Base-by-base conservation (phyloP, 805 yeast genomes). In the Pichia gijzeniarum region DNA sequence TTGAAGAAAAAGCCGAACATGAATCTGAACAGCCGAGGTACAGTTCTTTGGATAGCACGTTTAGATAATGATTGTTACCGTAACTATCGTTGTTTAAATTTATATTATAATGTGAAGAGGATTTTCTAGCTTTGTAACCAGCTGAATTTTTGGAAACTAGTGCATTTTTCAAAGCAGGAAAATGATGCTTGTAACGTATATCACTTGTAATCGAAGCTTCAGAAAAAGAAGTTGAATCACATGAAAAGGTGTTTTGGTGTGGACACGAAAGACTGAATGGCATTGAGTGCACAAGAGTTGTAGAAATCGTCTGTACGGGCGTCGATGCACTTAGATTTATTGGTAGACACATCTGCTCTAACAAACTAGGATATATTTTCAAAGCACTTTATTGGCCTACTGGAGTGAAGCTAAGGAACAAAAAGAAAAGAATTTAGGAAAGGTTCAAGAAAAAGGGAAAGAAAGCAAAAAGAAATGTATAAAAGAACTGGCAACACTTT, bases 131-230 rank as follows among this genome's bases (percentile, higher is more conserved):
- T 21, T 37, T 43, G 27, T 37, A 43, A 7, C 28, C 19, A 3
- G 45, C 13, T 14, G 19, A 14, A 13, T 37, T 43, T 17, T 43
- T 43, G 1, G 45, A 43, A 17, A 17, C 13, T n/a, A 43, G 4
- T 2, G 25, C 37, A 22, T 27, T 10, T 37, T 21, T 43, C 21
- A 43, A 27, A 16, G 40, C 30, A 4, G 45, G 45, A 13, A 41
- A 33, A 7, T 12, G 25, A 12, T 25, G 17, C 14, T 38, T 38
- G 9, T 7, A 14, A 21, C 17, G 5, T 22, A 25, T 19, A 33
- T 14, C 35, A 16, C 20, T n/a, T 19, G 5, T n/a, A n/a, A n/a
- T 33, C 25, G 37, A 35, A 16, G 4, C 13, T 17, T 28, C 21
- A 22, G 39, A 30, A 19, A 16, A 14, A 33, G 32, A 27, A 8